Evolutionary conservation across 768 basidiomycete species (phyloP).

Genomic region (Thelephora aurantiotincta): DNA sequence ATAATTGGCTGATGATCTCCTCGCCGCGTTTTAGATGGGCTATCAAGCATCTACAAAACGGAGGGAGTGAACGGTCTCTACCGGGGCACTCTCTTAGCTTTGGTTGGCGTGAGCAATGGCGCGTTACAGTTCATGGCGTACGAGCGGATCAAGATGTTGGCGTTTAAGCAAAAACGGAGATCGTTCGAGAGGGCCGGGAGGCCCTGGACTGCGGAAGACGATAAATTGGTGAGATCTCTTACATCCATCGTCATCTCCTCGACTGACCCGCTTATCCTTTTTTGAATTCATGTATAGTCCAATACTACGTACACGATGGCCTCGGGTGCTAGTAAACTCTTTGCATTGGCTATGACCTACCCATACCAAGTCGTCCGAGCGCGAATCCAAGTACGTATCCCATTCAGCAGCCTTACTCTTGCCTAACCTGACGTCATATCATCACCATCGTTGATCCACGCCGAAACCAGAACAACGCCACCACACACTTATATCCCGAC

Average conservation of each 20-base stretch:
- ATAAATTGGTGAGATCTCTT: constrained; percentile 60
- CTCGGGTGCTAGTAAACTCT: constrained; percentile 82
- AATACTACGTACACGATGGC: constrained; percentile 86
- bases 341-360: constrained; percentile 76
- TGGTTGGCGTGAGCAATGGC: constrained; percentile 89
- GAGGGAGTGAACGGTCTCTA: constrained; percentile 78
- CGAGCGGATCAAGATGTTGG: constrained; percentile 89
- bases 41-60: constrained; percentile 48
- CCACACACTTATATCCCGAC: constrained; percentile 57
- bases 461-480: constrained; percentile 45
- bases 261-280: background rate
- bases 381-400: constrained; percentile 62
- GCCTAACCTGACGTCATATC: constrained; percentile 1
- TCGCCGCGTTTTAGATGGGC: constrained; percentile 39
- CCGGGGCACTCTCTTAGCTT: constrained; percentile 74
- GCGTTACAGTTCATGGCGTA: constrained; percentile 94
- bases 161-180: constrained; percentile 64
- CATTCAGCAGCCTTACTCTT: background rate
- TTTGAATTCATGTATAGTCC: constrained; percentile 35
- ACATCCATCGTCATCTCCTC: background rate
- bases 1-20: background rate
- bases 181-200: constrained; percentile 46
- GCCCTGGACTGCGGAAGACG: constrained; percentile 56
- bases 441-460: background rate
- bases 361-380: constrained; percentile 97